These are phyloP conservation scores for Triadica sebifera DNA, from an alignment of 345 rosid species.

Conservation along the genomic window DNA sequence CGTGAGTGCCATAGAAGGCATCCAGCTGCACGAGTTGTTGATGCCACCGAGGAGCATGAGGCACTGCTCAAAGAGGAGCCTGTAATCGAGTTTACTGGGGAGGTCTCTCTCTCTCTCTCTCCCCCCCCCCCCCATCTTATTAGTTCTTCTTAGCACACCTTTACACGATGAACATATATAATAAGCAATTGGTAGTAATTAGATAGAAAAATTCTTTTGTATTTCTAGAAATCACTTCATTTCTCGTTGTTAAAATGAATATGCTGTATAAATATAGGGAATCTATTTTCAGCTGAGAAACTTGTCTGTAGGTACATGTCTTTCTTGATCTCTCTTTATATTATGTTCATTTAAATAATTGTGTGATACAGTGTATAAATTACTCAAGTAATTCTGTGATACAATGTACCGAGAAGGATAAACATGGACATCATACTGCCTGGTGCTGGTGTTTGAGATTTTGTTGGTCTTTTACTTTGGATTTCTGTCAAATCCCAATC, in stretches of 20 bases:
- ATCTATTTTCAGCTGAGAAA: not conserved
- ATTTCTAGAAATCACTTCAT: no score
- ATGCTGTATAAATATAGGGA: no score
- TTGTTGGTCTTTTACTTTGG: not conserved
- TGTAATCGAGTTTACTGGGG: conserved; percentile 78
- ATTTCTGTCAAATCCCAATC: not conserved
- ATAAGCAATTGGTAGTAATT: not conserved
- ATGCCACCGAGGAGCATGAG: conserved; percentile 69
- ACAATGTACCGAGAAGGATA: not conserved
- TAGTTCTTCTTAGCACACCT: not conserved
- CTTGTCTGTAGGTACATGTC: not conserved
- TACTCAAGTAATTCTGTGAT: not conserved
- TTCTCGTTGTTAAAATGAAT: no score
- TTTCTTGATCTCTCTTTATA: not conserved
- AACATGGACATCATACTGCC: not conserved
- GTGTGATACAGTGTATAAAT: no score
- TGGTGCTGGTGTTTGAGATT: not conserved
- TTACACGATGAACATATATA: not conserved
- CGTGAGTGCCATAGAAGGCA: conserved; percentile 90
- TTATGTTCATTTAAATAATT: no score
- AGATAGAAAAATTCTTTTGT: no score
- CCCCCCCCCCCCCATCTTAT: not conserved
- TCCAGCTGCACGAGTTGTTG: conserved; percentile 78
- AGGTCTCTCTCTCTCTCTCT: conserved; percentile 36
- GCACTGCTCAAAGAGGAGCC: conserved; percentile 81